These are phyloP conservation scores for Solanum chiquidenum DNA, from an alignment of 257 asterid species.

Conservation along the genomic window DNA sequence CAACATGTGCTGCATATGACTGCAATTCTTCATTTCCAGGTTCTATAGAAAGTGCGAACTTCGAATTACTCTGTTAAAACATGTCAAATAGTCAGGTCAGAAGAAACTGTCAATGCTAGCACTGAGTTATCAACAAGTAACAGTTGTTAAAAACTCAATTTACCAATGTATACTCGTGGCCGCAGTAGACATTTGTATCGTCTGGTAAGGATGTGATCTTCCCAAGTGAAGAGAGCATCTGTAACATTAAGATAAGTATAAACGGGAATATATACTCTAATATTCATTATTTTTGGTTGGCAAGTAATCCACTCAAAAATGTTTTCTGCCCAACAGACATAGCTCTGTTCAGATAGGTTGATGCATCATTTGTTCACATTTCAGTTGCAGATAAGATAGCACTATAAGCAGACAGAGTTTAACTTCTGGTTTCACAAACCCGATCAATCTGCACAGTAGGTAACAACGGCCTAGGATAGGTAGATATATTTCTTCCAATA, in stretches of 20 bases:
- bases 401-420: neutral
- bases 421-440: neutral
- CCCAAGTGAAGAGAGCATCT: conserved; percentile 75
- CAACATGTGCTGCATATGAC: conserved; percentile 60
- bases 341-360: neutral
- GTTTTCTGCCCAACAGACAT: neutral
- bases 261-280: neutral
- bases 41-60: conserved; percentile 87
- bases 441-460: neutral
- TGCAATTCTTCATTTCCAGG: conserved; percentile 65
- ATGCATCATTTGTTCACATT: neutral
- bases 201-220: conserved; percentile 75
- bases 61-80: conserved; percentile 70
- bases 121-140: neutral
- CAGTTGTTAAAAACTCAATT: conserved; percentile 3
- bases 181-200: conserved; percentile 73
- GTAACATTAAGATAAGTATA: conserved; percentile 9
- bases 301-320: neutral
- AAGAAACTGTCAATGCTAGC: neutral
- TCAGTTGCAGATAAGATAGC: neutral
- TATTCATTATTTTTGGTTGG: neutral
- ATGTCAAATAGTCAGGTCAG: conserved; percentile 3
- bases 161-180: conserved; percentile 91
- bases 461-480: neutral
- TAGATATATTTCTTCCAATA: neutral